Conservation (phyloP, 352 stramenopile species). For the Globisporangium middletonii region DNA sequence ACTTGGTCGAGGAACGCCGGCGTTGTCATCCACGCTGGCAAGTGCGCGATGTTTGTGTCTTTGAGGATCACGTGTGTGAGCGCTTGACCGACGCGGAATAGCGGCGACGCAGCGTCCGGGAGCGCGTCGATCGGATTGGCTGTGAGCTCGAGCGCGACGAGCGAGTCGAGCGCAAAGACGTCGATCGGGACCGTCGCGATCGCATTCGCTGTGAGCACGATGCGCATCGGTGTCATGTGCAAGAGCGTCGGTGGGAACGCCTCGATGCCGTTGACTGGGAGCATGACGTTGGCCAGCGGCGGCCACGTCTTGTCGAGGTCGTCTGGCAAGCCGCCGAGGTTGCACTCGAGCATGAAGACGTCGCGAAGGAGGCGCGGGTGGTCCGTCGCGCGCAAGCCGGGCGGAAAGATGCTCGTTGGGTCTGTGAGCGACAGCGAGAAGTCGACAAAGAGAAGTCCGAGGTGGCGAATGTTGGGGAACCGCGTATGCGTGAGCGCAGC, state of each 20-base stretch:
- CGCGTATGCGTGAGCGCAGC: slow-evolving; percentile 8
- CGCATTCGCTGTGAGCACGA: slow-evolving; percentile 11
- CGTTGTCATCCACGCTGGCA: slow-evolving; percentile 13
- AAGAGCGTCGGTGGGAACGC: slow-evolving; percentile 1
- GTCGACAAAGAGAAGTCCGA: slow-evolving; percentile 3
- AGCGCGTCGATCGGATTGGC: slow-evolving; percentile 3
- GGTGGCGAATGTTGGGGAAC: slow-evolving; percentile 9
- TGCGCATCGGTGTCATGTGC: slow-evolving; percentile 11
- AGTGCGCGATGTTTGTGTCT: slow-evolving; percentile 6
- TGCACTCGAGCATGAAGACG: slow-evolving; percentile 3
- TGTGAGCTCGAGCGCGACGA: slow-evolving; percentile 8
- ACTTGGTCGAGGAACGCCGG: slow-evolving; percentile 6
- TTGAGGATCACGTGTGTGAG: slow-evolving; percentile 9
- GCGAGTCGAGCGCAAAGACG: slow-evolving; percentile 10
- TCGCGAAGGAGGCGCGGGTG: slow-evolving; percentile 1
- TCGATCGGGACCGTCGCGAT: slow-evolving; percentile 1
- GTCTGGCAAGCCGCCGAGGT: slow-evolving; percentile 1
- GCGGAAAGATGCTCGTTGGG: slow-evolving; percentile 4
- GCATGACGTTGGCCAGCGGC: slow-evolving; percentile 7
- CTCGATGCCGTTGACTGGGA: slow-evolving; percentile 8
- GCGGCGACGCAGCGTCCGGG: slow-evolving; percentile 2
- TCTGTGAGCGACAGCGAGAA: slow-evolving; percentile 6
- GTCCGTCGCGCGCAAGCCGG: slow-evolving; percentile 6
- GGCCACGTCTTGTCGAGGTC: slow-evolving; percentile 3
- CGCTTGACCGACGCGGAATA: background rate